phyloP scores from a whole-genome alignment of 2,329 filamentous ascomycete genomes.

The Exophiala phaeomuriformis region DNA sequence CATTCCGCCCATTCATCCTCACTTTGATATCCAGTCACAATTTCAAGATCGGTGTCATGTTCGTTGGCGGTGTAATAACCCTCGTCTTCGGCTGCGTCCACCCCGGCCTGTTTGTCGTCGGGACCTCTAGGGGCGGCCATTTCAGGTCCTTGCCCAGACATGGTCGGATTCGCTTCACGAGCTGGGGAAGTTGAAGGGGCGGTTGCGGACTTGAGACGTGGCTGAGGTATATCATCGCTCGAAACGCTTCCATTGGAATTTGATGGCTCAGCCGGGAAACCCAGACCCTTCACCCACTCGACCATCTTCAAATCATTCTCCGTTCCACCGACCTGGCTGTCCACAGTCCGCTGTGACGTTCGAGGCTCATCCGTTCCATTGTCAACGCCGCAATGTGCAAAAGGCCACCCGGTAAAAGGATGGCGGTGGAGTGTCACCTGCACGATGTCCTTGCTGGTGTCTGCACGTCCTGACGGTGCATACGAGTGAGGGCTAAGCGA shows the following conservation, averaged over 20 bases:
- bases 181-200: no score
- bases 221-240: background rate
- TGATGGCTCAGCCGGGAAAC: background rate
- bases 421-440: background rate
- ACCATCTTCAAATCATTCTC: background rate
- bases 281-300: background rate
- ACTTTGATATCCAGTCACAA: background rate
- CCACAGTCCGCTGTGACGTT: background rate
- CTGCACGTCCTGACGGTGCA: background rate
- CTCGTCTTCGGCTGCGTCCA: background rate
- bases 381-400: background rate
- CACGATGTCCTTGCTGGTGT: background rate
- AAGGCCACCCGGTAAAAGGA: background rate
- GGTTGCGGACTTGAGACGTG: background rate
- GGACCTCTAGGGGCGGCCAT: background rate
- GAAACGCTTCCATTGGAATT: background rate
- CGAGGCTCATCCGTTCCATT: background rate
- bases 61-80: constrained; percentile 2
- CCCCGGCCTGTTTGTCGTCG: background rate
- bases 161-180: background rate
- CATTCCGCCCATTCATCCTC: constrained; percentile 9
- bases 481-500: background rate
- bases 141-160: background rate
- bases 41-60: background rate
- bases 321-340: background rate